Conservation (phyloP, 2,329 filamentous ascomycete genomes). For the Fusarium liriodendri region DNA sequence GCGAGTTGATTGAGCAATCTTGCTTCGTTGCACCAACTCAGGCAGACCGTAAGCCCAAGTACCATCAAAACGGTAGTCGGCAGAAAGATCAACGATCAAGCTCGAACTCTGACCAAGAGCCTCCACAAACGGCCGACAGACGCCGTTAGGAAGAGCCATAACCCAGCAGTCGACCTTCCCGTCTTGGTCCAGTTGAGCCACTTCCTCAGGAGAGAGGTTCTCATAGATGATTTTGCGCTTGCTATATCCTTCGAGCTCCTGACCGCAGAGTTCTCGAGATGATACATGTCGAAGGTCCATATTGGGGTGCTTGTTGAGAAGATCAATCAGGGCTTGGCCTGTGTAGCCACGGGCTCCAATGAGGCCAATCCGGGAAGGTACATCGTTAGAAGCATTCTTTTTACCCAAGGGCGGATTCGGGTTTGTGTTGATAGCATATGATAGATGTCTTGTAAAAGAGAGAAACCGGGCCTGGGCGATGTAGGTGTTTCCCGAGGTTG, state of each 20-base stretch:
- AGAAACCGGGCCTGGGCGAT: constrained; percentile 7
- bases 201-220: constrained; percentile 87
- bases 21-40: constrained; percentile 81
- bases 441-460: constrained; percentile 1
- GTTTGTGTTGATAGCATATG: constrained; percentile 60
- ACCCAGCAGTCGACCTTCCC: constrained; percentile 96
- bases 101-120: constrained; percentile 75
- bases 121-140: constrained; percentile 94
- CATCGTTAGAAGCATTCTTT: constrained; percentile 86
- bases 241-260: constrained; percentile 88
- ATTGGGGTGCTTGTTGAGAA: constrained; percentile 88
- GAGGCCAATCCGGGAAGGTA: constrained; percentile 82
- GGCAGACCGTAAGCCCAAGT: constrained; percentile 54
- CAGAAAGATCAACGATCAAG: constrained; percentile 93
- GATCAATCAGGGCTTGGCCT: constrained; percentile 87
- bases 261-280: constrained; percentile 89
- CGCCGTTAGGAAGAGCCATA: constrained; percentile 95
- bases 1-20: constrained; percentile 81
- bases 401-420: constrained; percentile 90
- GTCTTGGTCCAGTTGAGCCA: constrained; percentile 83
- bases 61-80: constrained; percentile 89
- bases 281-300: constrained; percentile 94
- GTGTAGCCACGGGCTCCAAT: constrained; percentile 96
- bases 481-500: not conserved
- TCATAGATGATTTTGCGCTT: constrained; percentile 95